Percentiles rank a stretch among this genome's conserved stretches.
Evolutionary conservation across 2,329 filamentous ascomycete species (phyloP).

Genomic region (Aureobasidium pullulans): DNA sequence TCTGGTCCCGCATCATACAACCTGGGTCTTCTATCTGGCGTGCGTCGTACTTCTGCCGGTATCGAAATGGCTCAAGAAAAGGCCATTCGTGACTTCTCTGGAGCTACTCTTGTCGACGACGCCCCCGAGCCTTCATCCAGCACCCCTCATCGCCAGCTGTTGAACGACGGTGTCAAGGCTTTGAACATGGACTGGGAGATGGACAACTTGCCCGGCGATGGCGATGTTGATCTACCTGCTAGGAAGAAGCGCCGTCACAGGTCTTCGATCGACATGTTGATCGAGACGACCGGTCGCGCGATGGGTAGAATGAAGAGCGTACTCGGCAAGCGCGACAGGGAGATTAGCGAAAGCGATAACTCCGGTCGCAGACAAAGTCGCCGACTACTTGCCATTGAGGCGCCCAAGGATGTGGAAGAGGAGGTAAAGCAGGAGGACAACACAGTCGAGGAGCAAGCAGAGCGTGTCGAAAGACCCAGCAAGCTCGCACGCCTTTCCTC

Average conservation of each 20-base stretch:
- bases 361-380: constrained; percentile 11
- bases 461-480: constrained; percentile 11
- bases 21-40: constrained; percentile 25
- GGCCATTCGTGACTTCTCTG: constrained; percentile 27
- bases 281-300: constrained; percentile 10
- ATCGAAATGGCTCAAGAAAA: constrained; percentile 16
- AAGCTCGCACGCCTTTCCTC: constrained; percentile 14
- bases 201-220: constrained; percentile 11
- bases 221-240: neutral
- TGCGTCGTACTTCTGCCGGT: constrained; percentile 18
- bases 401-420: neutral
- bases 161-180: constrained; percentile 40
- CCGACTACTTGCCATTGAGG: neutral
- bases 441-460: neutral
- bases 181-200: constrained; percentile 34
- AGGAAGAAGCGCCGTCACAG: constrained; percentile 11
- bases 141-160: constrained; percentile 18
- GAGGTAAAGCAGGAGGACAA: constrained; percentile 2
- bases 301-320: constrained; percentile 18
- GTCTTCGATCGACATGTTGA: constrained; percentile 14
- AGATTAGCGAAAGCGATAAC: constrained; percentile 27
- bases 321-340: constrained; percentile 30
- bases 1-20: constrained; percentile 59
- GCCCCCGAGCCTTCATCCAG: constrained; percentile 21
- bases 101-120: constrained; percentile 30